Evolutionary conservation across 768 basidiomycete genomes (phyloP), one percentile per base, ranked within the genome.

Genomic region (Boletales sp.): DNA sequence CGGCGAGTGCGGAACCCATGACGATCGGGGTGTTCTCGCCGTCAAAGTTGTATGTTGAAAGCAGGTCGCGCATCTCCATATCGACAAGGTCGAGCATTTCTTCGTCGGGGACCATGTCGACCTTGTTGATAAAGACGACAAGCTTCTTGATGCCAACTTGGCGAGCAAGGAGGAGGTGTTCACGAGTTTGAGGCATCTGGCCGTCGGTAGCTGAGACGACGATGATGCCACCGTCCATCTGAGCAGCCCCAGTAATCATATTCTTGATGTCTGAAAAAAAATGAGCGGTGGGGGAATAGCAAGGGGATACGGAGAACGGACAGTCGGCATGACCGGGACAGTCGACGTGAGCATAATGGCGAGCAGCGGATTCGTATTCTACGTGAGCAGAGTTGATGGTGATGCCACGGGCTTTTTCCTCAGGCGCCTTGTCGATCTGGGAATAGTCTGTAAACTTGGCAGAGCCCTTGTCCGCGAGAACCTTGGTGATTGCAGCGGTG

Each of bases 11-110:
- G 17, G 94, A 94, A 40, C 96, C 96, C 88, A 92, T 94, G 64
- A 98, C 70, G 61, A 99, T 97, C n/a, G 96, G 96, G 0, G 96
- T 98, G 61, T 86, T 80, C 70, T 99, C 96, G 47, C 96, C 96
- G 61, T 99, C 96, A 57, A 89, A 99, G 61, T 92, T 90, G 75
- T 97, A 98, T 13, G 83, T 84, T 4, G 83, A 73, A 19, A 99
- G 80, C 11, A 99, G 79, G 65, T 99, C 96, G 52, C 96, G 86
- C 86, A 99, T 99, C 80, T 99, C 96, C 94, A 99, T 98, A 61
- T 99, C 96, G 53, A 99, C 96, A 52, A 99, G 87, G 75, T 96
- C 93, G 49, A 98, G 76, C 94, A 99, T 97, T 78, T 99, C 96
- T 6, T 87, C 83, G 79, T 99, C 96, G 54, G 87, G 82, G 51